These are phyloP conservation scores for Epichloe baconii DNA, from an alignment of 2,329 filamentous ascomycete species.

Conservation along the genomic window DNA sequence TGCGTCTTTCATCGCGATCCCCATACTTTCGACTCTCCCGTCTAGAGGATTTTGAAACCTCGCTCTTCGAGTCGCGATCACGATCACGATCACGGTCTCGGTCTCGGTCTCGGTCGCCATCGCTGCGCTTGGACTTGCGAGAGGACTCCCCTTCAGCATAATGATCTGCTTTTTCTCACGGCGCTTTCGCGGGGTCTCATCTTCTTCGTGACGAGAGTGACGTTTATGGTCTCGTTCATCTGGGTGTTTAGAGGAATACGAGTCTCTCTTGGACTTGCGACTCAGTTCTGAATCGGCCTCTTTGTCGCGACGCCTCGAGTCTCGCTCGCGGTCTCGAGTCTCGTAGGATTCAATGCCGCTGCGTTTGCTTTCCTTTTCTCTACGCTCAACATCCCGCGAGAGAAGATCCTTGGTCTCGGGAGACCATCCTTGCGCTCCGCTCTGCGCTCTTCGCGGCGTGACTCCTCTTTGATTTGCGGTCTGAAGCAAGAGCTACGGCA, in stretches of 20 bases:
- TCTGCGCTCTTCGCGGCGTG: slow-evolving; percentile 11
- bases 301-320: slow-evolving; percentile 13
- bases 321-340: slow-evolving; percentile 10
- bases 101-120: slow-evolving; percentile 15
- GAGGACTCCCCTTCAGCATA: slow-evolving; percentile 12
- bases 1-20: slow-evolving; percentile 15
- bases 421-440: slow-evolving; percentile 11
- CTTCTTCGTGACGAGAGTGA: slow-evolving; percentile 20
- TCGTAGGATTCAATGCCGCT: slow-evolving; percentile 4
- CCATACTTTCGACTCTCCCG: slow-evolving; percentile 13
- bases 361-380: slow-evolving; percentile 3
- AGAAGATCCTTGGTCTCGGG: slow-evolving; percentile 4
- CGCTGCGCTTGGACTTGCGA: slow-evolving; percentile 11
- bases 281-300: slow-evolving; percentile 8
- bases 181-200: slow-evolving; percentile 16
- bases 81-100: slow-evolving; percentile 14
- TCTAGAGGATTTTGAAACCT: slow-evolving; percentile 12
- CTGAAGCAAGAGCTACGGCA: slow-evolving; percentile 20
- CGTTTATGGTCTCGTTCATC: slow-evolving; percentile 18
- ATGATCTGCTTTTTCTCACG: slow-evolving; percentile 14
- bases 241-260: slow-evolving; percentile 15
- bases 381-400: background rate
- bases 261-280: slow-evolving; percentile 18
- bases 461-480: slow-evolving; percentile 10
- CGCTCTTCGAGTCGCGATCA: slow-evolving; percentile 16